A percentile compares a stretch with the other conserved stretches of the same genome.
Conservation (phyloP, 148 eudicot species). For the Rhododendron mucronatum region DNA sequence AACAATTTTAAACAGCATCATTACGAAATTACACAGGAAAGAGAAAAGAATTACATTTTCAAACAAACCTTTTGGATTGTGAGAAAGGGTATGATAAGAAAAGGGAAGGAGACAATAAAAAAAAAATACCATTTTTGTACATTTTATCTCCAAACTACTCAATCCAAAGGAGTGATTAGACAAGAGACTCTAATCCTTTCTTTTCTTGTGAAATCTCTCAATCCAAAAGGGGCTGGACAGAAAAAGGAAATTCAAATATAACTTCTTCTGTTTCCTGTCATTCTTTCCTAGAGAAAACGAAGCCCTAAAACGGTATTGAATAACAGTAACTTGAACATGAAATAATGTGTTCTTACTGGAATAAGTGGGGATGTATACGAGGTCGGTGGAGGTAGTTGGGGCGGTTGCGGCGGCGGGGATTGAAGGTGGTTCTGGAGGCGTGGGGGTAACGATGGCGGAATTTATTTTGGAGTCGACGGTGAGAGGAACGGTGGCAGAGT, state of each 20-base stretch:
- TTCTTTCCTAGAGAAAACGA: constrained; percentile 3
- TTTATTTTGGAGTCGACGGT: constrained; percentile 15
- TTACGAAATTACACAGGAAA: neutral
- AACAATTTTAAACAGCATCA: neutral
- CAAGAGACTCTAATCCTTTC: neutral
- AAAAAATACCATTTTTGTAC: too few species aligned
- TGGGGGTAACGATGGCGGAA: constrained; percentile 21
- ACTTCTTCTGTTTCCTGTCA: neutral
- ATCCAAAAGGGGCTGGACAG: neutral
- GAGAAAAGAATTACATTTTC: neutral
- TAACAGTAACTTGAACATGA: neutral
- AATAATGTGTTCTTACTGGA: constrained; percentile 42
- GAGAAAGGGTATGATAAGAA: neutral
- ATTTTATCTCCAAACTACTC: neutral
- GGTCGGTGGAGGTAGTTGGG: constrained; percentile 24
- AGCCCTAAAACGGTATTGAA: neutral
- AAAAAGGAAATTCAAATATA: neutral
- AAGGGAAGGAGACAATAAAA: neutral
- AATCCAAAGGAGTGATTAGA: too few species aligned
- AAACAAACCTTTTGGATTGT: neutral
- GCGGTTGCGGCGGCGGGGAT: constrained; percentile 11
- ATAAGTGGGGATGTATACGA: constrained; percentile 65
- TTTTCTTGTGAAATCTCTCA: neutral
- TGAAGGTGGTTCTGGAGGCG: constrained; percentile 18
- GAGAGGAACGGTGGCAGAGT: constrained; percentile 12